Percentiles rank a stretch among this genome's conserved stretches.
These are phyloP conservation scores for Hansenula lynferdii DNA, from an alignment of 1,139 yeast genomes.

Conservation along the genomic window DNA sequence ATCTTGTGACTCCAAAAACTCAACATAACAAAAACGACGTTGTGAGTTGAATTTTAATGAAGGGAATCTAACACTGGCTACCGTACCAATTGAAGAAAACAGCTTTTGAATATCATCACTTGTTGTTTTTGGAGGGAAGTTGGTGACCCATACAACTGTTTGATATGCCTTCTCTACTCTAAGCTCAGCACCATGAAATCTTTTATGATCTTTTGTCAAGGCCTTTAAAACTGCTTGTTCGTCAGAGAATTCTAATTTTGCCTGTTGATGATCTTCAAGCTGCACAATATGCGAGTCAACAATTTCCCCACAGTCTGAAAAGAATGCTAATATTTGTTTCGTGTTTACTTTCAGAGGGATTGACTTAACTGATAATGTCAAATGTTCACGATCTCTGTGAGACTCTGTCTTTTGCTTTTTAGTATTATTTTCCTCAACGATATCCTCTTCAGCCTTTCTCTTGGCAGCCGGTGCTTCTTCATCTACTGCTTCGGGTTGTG, in stretches of 20 bases:
- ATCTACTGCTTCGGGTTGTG: conserved; percentile 1
- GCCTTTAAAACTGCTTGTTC: conserved; percentile 54
- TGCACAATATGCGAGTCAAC: conserved; percentile 29
- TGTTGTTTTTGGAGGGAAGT: conserved; percentile 58
- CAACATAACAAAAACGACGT: conserved; percentile 76
- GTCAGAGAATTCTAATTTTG: conserved; percentile 50
- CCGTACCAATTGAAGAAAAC: conserved; percentile 42
- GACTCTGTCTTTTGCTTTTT: conserved; percentile 5
- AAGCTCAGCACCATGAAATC: conserved; percentile 37
- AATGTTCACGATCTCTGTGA: conserved; percentile 54
- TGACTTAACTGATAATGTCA: conserved; percentile 42
- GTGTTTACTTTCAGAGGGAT: conserved; percentile 32
- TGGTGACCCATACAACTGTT: conserved; percentile 63
- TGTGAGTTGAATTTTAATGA: conserved; percentile 49
- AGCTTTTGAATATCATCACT: conserved; percentile 34
- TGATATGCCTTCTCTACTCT: conserved; percentile 40
- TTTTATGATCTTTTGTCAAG: conserved; percentile 52
- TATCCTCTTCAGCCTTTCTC: conserved; percentile 10
- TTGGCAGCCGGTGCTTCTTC: conserved; percentile 4
- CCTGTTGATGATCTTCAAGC: conserved; percentile 27
- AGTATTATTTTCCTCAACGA: conserved; percentile 7
- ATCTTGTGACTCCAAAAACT: conserved; percentile 38
- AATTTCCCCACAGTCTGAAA: conserved; percentile 61
- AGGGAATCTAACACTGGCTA: conserved; percentile 60
- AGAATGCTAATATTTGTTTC: conserved; percentile 35